Conservation (phyloP, 768 basidiomycete species). For the Podaxis sp. region DNA sequence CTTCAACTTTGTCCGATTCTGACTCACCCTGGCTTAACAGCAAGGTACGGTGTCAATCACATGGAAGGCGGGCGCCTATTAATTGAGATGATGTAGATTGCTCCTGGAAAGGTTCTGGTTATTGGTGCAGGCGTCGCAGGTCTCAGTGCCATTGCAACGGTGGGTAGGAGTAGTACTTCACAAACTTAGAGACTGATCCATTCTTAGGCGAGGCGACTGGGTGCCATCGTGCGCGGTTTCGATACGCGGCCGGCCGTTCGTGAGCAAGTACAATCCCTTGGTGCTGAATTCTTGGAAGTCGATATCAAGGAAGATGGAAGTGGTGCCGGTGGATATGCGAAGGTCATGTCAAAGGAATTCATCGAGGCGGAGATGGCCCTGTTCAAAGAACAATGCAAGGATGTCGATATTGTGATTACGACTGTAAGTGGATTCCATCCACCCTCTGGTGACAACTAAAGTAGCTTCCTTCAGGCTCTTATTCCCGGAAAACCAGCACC, state of each 20-base stretch:
- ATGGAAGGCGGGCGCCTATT: not conserved
- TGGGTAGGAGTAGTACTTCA: conserved; percentile 21
- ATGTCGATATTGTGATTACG: conserved; percentile 87
- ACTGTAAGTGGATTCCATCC: conserved; percentile 46
- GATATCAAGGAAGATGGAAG: conserved; percentile 77
- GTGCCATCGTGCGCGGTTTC: conserved; percentile 87
- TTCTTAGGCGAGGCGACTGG: conserved; percentile 70
- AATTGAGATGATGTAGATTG: conserved; percentile 48
- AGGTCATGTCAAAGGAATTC: conserved; percentile 89
- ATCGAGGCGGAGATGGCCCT: conserved; percentile 86
- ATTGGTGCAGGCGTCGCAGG: conserved; percentile 91
- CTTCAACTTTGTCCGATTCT: not conserved
- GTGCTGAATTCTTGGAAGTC: conserved; percentile 89
- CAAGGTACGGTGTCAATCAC: conserved; percentile 25
- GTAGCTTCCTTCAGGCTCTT: conserved; percentile 48
- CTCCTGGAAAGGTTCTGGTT: conserved; percentile 82
- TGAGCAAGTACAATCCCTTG: conserved; percentile 88
- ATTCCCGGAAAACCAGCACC: conserved; percentile 88
- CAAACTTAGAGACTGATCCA: not conserved
- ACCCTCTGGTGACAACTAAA: not conserved
- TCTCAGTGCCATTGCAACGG: conserved; percentile 84
- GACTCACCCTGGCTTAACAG: conserved; percentile 18
- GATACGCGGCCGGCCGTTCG: conserved; percentile 83
- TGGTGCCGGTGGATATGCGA: conserved; percentile 83
- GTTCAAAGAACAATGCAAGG: conserved; percentile 85